A percentile compares a stretch with the other conserved stretches of the same genome.
Conservation (phyloP, 371 early-diverging fungal species). For the Mucor saturninus region DNA sequence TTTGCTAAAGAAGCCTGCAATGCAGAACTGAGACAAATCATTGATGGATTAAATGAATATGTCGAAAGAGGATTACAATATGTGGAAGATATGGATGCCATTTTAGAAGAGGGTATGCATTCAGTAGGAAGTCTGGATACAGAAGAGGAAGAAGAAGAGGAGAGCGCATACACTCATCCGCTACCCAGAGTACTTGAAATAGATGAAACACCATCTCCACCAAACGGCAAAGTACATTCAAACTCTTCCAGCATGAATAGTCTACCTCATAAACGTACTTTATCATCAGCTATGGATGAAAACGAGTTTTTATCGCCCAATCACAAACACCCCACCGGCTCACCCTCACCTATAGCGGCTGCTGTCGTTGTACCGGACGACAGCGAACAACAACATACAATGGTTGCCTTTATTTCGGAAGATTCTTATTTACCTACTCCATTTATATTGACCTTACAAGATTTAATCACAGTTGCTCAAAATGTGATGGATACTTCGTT, state of each 20-base stretch:
- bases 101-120: conserved; percentile 31
- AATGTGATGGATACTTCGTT: conserved; percentile 61
- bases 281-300: conserved; percentile 24
- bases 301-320: background rate
- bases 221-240: background rate
- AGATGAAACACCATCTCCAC: conserved; percentile 16
- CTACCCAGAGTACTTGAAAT: conserved; percentile 24
- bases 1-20: conserved; percentile 51
- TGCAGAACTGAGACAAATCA: conserved; percentile 61
- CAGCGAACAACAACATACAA: conserved; percentile 17
- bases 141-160: conserved; percentile 26
- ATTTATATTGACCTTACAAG: conserved; percentile 63
- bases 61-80: conserved; percentile 72
- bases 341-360: background rate
- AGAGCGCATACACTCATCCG: background rate
- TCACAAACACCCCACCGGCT: too few species aligned
- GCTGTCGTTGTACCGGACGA: background rate
- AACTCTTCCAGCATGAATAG: conserved; percentile 11
- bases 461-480: conserved; percentile 60
- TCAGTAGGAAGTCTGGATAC: conserved; percentile 27
- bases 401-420: conserved; percentile 59
- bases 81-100: conserved; percentile 52
- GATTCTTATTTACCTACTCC: conserved; percentile 67
- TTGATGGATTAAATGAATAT: conserved; percentile 72
- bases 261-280: conserved; percentile 31